Conservation (phyloP, 2,329 filamentous ascomycete species). For the Pleoardoris graminearum region DNA sequence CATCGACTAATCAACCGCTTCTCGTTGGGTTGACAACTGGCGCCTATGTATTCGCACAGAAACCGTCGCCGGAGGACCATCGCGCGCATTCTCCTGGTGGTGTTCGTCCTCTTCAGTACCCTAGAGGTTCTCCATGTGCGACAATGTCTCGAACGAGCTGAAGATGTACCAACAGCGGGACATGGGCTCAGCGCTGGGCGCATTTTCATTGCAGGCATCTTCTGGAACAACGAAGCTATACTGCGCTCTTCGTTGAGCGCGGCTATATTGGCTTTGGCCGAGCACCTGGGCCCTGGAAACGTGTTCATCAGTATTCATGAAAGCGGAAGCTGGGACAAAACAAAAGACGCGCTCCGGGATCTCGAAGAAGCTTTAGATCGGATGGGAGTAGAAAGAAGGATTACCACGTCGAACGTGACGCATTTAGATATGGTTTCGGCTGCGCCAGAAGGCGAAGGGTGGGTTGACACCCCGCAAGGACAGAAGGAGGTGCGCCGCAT, state of each 20-base stretch:
- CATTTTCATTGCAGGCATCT: constrained; percentile 69
- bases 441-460: constrained; percentile 50
- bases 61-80: neutral
- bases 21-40: neutral
- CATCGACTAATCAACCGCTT: neutral
- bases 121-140: constrained; percentile 1
- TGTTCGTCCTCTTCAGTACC: neutral
- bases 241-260: constrained; percentile 64
- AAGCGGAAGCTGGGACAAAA: constrained; percentile 69
- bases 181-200: constrained; percentile 1
- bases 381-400: constrained; percentile 56
- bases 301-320: constrained; percentile 70
- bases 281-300: constrained; percentile 62
- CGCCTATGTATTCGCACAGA: neutral
- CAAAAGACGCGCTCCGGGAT: constrained; percentile 61
- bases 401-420: constrained; percentile 62
- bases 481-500: constrained; percentile 65
- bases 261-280: constrained; percentile 60
- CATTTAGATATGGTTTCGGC: constrained; percentile 39
- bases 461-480: constrained; percentile 60
- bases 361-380: constrained; percentile 58
- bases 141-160: neutral
- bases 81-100: neutral
- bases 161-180: neutral
- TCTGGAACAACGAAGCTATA: constrained; percentile 67